Percentiles rank a stretch among this genome's conserved stretches.
Evolutionary conservation across 306 rosid genomes (phyloP).

Genomic region (Alnus rubra): DNA sequence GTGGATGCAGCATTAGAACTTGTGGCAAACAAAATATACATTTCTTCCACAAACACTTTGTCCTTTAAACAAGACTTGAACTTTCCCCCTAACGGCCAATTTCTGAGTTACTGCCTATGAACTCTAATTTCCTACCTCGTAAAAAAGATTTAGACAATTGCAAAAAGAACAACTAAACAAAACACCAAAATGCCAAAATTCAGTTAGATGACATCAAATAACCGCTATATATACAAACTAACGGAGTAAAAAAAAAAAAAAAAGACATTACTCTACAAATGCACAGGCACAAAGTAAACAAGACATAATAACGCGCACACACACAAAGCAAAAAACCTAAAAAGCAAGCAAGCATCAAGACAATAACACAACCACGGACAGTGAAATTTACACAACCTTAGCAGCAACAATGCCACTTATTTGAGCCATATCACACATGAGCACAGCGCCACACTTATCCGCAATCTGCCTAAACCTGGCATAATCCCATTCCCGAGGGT

Average conservation of each 20-base stretch:
- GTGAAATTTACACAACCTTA: slow-evolving; percentile 69
- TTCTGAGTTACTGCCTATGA: background rate
- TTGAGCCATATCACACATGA: slow-evolving; percentile 96
- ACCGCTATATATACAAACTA: background rate
- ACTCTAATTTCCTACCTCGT: background rate
- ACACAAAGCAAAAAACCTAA: slow-evolving; percentile 2
- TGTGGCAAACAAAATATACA: background rate
- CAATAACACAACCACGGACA: background rate
- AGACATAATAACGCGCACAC: background rate
- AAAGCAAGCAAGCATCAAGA: background rate
- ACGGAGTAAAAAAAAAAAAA: background rate
- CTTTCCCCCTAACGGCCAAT: background rate
- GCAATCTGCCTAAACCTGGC: slow-evolving; percentile 87
- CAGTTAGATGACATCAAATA: background rate
- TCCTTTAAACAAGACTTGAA: background rate
- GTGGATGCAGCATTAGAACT: background rate
- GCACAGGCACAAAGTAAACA: background rate
- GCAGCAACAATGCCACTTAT: slow-evolving; percentile 90
- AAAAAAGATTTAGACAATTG: background rate
- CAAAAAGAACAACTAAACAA: too few relatives aligned
- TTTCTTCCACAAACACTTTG: background rate
- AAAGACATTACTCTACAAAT: background rate
- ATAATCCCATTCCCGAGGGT: slow-evolving; percentile 94
- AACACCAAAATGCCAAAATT: background rate
- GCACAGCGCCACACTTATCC: slow-evolving; percentile 83